Percentiles rank a stretch among this genome's conserved stretches.
Conservation (phyloP, 2,329 filamentous ascomycete species). For the Xylaria multiplex region DNA sequence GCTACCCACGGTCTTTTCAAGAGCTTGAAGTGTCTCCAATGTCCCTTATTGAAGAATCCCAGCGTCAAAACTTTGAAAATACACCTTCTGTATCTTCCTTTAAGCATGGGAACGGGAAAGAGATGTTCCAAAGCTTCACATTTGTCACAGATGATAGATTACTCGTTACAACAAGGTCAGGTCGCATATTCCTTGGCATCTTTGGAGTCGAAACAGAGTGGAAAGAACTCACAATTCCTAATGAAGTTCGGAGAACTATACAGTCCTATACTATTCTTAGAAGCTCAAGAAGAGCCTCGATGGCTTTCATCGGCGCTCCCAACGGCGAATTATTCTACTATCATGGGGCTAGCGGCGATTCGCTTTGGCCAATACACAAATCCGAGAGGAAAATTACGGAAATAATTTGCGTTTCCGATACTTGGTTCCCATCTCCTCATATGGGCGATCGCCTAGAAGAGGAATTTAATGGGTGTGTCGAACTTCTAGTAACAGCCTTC, state of each 20-base stretch:
- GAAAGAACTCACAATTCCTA: conserved; percentile 54
- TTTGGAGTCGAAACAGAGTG: conserved; percentile 52
- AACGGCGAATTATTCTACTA: conserved; percentile 61
- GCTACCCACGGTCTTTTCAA: conserved; percentile 26
- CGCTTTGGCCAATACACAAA: conserved; percentile 51
- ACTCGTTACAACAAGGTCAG: conserved; percentile 68
- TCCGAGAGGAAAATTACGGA: conserved; percentile 62
- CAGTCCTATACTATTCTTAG: conserved; percentile 60
- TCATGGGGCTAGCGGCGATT: conserved; percentile 40
- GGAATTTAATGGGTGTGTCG: conserved; percentile 29
- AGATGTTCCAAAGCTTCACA: conserved; percentile 69
- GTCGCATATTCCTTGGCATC: conserved; percentile 63
- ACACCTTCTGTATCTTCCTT: conserved; percentile 24
- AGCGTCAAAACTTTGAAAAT: not conserved
- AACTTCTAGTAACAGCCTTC: conserved; percentile 59
- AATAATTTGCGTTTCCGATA: conserved; percentile 55
- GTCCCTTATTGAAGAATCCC: conserved; percentile 38
- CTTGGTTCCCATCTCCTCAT: conserved; percentile 11
- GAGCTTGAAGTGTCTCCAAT: conserved; percentile 37
- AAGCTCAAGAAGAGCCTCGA: conserved; percentile 49
- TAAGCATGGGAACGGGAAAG: conserved; percentile 51
- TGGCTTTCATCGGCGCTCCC: conserved; percentile 61
- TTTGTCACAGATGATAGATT: conserved; percentile 66
- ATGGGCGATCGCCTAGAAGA: not conserved
- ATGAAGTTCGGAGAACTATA: conserved; percentile 52